Conservation (phyloP, 192 early-diverging fungal genomes). For the Coemansia sp. region DNA sequence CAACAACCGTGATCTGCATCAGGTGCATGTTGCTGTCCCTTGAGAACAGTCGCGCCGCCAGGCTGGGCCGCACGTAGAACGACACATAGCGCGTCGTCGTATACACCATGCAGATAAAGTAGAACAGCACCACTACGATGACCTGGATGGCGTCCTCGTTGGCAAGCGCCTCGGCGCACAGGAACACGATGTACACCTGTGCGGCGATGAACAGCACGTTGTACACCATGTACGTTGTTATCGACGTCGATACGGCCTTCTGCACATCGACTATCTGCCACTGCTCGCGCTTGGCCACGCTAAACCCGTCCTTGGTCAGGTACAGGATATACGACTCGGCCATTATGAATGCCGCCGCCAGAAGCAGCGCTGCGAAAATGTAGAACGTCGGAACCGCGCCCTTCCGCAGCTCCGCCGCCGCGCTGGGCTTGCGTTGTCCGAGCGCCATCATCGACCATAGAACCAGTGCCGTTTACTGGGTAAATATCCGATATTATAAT, state of each 20-base stretch:
- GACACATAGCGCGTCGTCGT: slow-evolving; percentile 29
- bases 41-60: slow-evolving; percentile 40
- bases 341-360: slow-evolving; percentile 38
- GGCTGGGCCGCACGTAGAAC: slow-evolving; percentile 34
- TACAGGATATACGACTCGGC: slow-evolving; percentile 46
- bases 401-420: slow-evolving; percentile 18
- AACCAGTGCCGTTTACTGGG: background rate
- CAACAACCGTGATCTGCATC: slow-evolving; percentile 40
- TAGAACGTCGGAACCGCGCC: slow-evolving; percentile 31
- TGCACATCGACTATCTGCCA: slow-evolving; percentile 44
- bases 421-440: slow-evolving; percentile 3
- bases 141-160: slow-evolving; percentile 50
- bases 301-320: slow-evolving; percentile 18
- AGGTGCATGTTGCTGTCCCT: slow-evolving; percentile 39
- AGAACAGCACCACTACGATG: slow-evolving; percentile 44
- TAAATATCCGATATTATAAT: too few relatives aligned
- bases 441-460: background rate
- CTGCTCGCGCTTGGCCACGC: slow-evolving; percentile 11
- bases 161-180: slow-evolving; percentile 41
- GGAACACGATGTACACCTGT: slow-evolving; percentile 43
- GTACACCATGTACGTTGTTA: slow-evolving; percentile 49
- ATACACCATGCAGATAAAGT: slow-evolving; percentile 38
- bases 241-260: slow-evolving; percentile 33
- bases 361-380: slow-evolving; percentile 22
- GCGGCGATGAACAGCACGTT: slow-evolving; percentile 48